Evolutionary conservation across 202 grass and related monocot species (phyloP), one percentile per base, ranked within the genome.

Genomic region (Saccharum hybrid): DNA sequence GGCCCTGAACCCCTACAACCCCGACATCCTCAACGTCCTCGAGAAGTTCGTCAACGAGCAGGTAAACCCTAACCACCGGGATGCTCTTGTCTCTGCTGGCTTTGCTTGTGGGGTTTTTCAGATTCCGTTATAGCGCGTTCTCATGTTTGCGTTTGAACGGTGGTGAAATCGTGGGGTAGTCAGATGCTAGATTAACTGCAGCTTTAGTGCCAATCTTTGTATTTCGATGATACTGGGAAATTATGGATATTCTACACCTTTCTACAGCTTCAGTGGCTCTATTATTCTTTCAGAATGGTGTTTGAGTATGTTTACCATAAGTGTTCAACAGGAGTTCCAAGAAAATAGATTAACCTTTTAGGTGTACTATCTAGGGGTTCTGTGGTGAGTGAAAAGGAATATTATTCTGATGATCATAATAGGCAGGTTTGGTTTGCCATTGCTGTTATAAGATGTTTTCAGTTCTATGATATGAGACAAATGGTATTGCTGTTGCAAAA

Each of bases 21-120:
- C 96, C 26, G 96, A 98, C 76, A 88, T 98, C 83, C 96, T 98
- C 75, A 80, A 88, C 69, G 96, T 95, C 90, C 93, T 98, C 65
- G 96, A 98, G 91, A 90, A 85, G 78, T 92, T 90, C n/a, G 96
- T 98, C 77, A 95, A 98, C 48, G 91, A 98, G 61, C 96, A 98
- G 93, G 96, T 96, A 71, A 86, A 56, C 41, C 80, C 69, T 86
- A 70, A 14, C 42, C 38, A 13, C 21, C 2, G 78, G 9, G 33
- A 51, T 51, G 23, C 68, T 23, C 13, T 19, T 69, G 5, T 33
- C 12, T 15, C 62, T 68, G 4, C n/a, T 40, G 15, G 77, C 33
- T 51, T 64, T 4, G 10, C 46, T 16, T 31, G 7, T 6, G 23
- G 8, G n/a, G 7, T 23, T 13, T 49, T 28, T 28, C 28, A 4